phyloP scores from a whole-genome alignment of 768 basidiomycete genomes.

The Tylopilus vinaceipallidus region DNA sequence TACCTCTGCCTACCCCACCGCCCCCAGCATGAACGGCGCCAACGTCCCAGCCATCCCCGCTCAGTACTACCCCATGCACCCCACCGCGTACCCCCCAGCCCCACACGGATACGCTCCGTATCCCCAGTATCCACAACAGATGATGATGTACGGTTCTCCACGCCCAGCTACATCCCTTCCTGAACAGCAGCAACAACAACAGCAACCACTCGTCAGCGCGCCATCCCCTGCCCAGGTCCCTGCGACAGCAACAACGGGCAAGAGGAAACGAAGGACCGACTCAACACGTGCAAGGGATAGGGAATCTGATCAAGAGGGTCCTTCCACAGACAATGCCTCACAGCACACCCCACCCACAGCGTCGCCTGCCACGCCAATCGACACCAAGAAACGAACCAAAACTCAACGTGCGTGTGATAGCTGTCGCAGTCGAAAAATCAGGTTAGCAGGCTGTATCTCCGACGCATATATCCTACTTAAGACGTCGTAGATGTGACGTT shows the following conservation, averaged over 20 bases:
- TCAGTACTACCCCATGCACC: constrained; percentile 59
- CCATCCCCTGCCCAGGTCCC: constrained; percentile 34
- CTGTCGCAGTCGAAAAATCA: constrained; percentile 87
- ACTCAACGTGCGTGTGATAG: constrained; percentile 92
- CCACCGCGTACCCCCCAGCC: constrained; percentile 45
- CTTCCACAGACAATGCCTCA: constrained; percentile 45
- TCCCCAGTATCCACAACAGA: constrained; percentile 52
- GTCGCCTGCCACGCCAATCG: constrained; percentile 36
- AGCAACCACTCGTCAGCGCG: constrained; percentile 32
- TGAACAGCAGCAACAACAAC: constrained; percentile 31
- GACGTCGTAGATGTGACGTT: constrained; percentile 67
- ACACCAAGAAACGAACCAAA: constrained; percentile 87
- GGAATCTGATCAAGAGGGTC: constrained; percentile 60
- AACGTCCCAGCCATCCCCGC: constrained; percentile 39
- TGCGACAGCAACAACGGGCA: constrained; percentile 37
- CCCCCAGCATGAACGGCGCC: constrained; percentile 37
- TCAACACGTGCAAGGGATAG: constrained; percentile 43
- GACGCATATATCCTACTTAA: constrained; percentile 14
- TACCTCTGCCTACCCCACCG: constrained; percentile 35
- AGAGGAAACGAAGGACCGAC: constrained; percentile 63
- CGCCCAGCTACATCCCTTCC: constrained; percentile 37
- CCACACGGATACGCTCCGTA: constrained; percentile 54
- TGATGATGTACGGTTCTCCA: constrained; percentile 64
- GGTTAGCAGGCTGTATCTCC: constrained; percentile 38
- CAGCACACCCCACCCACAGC: constrained; percentile 33